Evolutionary conservation across 2,329 filamentous ascomycete genomes (phyloP), one percentile per base, ranked within the genome.

Genomic region (Septoria linicola): DNA sequence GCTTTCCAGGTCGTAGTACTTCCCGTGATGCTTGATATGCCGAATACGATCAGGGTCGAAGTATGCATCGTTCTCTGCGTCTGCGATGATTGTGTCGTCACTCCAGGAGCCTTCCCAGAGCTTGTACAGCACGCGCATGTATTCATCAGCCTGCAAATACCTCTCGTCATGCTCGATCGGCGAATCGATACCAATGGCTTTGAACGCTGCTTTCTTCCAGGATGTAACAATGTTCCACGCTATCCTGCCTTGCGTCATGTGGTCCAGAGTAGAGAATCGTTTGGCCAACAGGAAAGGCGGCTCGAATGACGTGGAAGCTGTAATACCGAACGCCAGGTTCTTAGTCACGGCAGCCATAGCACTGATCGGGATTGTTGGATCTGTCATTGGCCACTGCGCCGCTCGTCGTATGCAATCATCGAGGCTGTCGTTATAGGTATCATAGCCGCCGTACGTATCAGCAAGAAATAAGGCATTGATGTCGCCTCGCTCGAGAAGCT

Each of bases 151-250:
- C 58, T 82, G 78, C 0, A 69, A 72, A 54, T 84, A 84, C 20
- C 81, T 73, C 61, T 83, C 75, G 35, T 85, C 82, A 56, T 84
- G 82, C 49, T 81, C 76, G 25, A 81, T 79, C 0, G 78, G 77
- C 3, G 67, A 76, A 10, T 82, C 77, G 1, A 83, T 62, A 0
- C 81, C 81, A 48, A 84, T 82, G 0, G 80, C 80, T 60, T 83
- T 82, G 65, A 82, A 82, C 0, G 81, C 81, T 0, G 78, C 74
- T 60, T 84, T 83, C 63, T 81, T 81, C 75, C 78, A 83, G 1
- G 73, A 77, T 0, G 82, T 85, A 0, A 87, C 83, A 16, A 86
- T 83, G 54, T 86, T 86, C 83, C 82, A 84, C 0, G 80, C 82
- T 27, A 85, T 75, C 0, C 82, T 72, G 0, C 82, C 82, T 2